Evolutionary conservation across 768 basidiomycete genomes (phyloP), one percentile per base, ranked within the genome.

Genomic region (Cyclocybe aegerita): DNA sequence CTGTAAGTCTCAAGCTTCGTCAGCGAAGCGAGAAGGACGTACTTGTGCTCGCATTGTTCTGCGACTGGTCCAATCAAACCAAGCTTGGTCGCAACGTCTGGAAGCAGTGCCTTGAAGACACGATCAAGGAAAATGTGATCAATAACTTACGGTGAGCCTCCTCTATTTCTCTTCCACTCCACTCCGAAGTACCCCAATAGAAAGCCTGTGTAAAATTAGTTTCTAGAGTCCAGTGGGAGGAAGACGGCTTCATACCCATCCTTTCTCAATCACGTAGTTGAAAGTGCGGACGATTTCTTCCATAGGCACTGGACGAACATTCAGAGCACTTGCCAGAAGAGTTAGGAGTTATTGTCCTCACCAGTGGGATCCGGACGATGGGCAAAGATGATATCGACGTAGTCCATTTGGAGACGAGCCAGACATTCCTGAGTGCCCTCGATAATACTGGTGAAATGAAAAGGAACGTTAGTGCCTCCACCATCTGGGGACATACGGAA

Each of bases 201-300:
- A 77, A 81, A 3, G 83, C 79, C 78, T 81, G 40, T 16, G 43
- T 17, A 23, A 12, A 38, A 29, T 33, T 37, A 46, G 40, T 42
- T 31, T 15, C 46, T 17, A 1, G 9, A 34, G 29, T 58, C 57
- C 38, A 56, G 16, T 10, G 23, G 23, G n/a, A n/a, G 9, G 3
- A n/a, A 44, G 35, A 34, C 4, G 1, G 9, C n/a, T 43, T 16
- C 60, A 8, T 50, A 78, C 82, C 83, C 84, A 85, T 61, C 86
- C 87, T 56, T 81, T 70, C 44, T 87, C 80, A 57, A 92, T 88
- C 23, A 90, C 75, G 57, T 73, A 83, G 71, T 88, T 90, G 75
- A 93, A 91, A 0, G 86, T 88, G 39, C 90, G 80, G 39, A 93
- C 89, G 44, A 83, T 72, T 64, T 93, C 90, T 64, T 90, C 88